phyloP scores from a whole-genome alignment of 2,329 filamentous ascomycete genomes.

The Nothopassalora personata region DNA sequence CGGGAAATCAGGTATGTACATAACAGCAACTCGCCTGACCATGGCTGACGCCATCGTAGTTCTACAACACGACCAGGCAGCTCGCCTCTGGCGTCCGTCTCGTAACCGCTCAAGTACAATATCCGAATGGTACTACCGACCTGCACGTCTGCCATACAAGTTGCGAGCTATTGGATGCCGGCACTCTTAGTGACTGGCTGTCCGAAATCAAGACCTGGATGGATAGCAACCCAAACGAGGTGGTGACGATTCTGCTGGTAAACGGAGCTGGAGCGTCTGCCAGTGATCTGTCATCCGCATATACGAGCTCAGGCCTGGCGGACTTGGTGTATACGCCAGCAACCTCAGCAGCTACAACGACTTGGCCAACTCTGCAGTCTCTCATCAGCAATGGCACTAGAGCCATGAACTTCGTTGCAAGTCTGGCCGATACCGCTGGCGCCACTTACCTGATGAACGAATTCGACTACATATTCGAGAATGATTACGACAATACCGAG shows the following conservation, averaged over 20 bases:
- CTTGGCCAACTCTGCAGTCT: slow-evolving; percentile 79
- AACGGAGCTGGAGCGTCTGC: slow-evolving; percentile 58
- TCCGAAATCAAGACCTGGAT: slow-evolving; percentile 56
- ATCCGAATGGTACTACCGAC: slow-evolving; percentile 33
- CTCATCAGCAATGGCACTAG: slow-evolving; percentile 64
- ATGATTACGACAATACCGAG: slow-evolving; percentile 37
- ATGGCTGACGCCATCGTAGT: slow-evolving; percentile 19
- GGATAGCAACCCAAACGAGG: slow-evolving; percentile 67
- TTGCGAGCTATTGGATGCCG: slow-evolving; percentile 51
- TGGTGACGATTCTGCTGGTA: slow-evolving; percentile 78
- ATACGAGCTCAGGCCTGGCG: slow-evolving; percentile 49
- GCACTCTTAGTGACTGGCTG: slow-evolving; percentile 53
- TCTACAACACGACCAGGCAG: slow-evolving; percentile 53
- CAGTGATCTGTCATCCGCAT: slow-evolving; percentile 40
- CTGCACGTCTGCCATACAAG: slow-evolving; percentile 61
- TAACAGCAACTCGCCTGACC: neutral
- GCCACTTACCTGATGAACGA: slow-evolving; percentile 64
- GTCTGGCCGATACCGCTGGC: slow-evolving; percentile 77
- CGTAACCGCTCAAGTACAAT: slow-evolving; percentile 60
- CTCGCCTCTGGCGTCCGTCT: slow-evolving; percentile 59
- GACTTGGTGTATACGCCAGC: slow-evolving; percentile 39
- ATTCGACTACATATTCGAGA: slow-evolving; percentile 43
- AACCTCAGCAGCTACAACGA: slow-evolving; percentile 37
- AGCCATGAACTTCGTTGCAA: slow-evolving; percentile 56
- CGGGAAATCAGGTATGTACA: slow-evolving; percentile 48